Evolutionary conservation across 2,329 filamentous ascomycete genomes (phyloP).

Genomic region (Ceratocystis variospora): DNA sequence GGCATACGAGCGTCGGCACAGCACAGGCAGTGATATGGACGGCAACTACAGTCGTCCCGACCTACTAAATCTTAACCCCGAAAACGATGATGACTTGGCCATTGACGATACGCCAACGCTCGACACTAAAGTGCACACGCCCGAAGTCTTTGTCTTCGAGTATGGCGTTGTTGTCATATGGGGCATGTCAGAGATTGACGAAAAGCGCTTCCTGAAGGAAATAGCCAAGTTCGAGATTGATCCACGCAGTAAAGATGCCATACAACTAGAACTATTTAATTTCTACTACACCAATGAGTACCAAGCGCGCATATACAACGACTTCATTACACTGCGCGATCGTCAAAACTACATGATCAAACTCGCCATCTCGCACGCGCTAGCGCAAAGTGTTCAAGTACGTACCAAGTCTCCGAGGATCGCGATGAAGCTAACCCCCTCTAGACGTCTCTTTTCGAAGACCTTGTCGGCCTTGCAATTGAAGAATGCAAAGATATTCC

Average conservation of each 20-base stretch:
- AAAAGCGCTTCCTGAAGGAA: conserved; percentile 83
- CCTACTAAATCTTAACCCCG: conserved; percentile 11
- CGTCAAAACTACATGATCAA: conserved; percentile 98
- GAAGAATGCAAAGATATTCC: conserved; percentile 87
- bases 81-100: conserved; percentile 21
- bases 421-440: conserved; percentile 17
- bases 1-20: conserved; percentile 55
- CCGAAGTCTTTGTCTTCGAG: conserved; percentile 91
- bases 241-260: conserved; percentile 73
- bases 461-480: conserved; percentile 85
- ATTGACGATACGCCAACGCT: conserved; percentile 51
- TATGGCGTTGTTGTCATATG: conserved; percentile 97
- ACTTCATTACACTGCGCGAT: conserved; percentile 89
- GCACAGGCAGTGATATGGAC: conserved; percentile 49
- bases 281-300: conserved; percentile 99
- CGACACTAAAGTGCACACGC: conserved; percentile 77
- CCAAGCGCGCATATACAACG: conserved; percentile 97
- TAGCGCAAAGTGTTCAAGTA: conserved; percentile 90
- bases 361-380: conserved; percentile 84
- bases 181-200: conserved; percentile 88
- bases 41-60: conserved; percentile 15
- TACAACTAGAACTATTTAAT: conserved; percentile 96
- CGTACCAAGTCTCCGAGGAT: conserved; percentile 7
- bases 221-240: conserved; percentile 88
- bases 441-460: conserved; percentile 86